Percentiles rank a stretch among this genome's conserved stretches.
Conservation (phyloP, 176 grass and related monocot species). For the bread wheat (Triticum aestivum) region DNA sequence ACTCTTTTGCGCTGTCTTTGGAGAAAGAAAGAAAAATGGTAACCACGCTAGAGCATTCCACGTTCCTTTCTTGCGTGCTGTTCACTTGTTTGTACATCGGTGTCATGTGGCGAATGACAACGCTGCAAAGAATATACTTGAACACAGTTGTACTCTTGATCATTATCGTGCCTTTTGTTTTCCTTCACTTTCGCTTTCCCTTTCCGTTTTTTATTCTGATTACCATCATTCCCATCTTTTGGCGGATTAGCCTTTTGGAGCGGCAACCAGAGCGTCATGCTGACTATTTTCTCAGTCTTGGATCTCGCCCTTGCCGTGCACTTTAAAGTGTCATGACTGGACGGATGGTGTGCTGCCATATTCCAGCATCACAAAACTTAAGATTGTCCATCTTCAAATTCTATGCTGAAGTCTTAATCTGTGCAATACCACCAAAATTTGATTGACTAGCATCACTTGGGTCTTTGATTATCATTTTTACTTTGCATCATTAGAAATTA, state of each 20-base stretch:
- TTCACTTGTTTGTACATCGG: slow-evolving; percentile 15
- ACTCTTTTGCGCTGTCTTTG: slow-evolving; percentile 26
- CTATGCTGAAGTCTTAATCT: not conserved
- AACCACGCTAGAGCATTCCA: not conserved
- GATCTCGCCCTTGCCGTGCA: slow-evolving; percentile 9
- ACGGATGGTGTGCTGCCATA: not conserved
- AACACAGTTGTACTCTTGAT: not conserved
- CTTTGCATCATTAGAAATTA: not conserved
- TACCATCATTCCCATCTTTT: not conserved
- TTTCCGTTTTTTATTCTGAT: not conserved
- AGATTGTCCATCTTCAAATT: not conserved
- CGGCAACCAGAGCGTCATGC: not conserved
- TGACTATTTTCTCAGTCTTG: slow-evolving; percentile 15
- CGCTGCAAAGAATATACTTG: slow-evolving; percentile 37
- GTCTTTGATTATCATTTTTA: not conserved
- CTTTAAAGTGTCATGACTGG: slow-evolving; percentile 33
- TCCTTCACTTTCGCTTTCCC: slow-evolving; percentile 5
- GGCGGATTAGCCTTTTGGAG: not conserved
- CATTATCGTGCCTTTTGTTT: slow-evolving; percentile 10
- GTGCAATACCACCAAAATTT: not conserved
- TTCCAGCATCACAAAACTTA: not conserved
- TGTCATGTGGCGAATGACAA: slow-evolving; percentile 6
- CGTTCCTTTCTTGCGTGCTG: slow-evolving; percentile 19
- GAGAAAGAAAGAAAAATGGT: not conserved
- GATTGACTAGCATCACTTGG: not conserved